Conservation (phyloP, 139 green algal genomes). For the Cymbomonas tetramitiformis region DNA sequence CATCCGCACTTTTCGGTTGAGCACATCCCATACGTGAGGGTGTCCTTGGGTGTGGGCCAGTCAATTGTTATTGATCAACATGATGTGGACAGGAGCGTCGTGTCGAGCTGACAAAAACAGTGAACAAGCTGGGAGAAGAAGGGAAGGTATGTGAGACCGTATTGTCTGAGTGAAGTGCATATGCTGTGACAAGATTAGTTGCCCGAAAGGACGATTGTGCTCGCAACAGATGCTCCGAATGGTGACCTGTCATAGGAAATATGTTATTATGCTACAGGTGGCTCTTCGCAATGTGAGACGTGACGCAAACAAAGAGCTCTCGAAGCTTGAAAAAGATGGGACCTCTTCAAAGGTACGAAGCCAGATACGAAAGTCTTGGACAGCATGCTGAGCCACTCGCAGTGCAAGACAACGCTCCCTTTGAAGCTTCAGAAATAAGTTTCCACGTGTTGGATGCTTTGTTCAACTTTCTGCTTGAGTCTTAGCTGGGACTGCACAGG, state of each 20-base stretch:
- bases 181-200: neutral
- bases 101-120: slow-evolving; percentile 44
- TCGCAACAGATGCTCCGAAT: neutral
- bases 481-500: neutral
- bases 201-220: too few species aligned
- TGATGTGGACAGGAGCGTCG: too few species aligned
- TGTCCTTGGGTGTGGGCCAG: too few species aligned
- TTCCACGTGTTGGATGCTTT: neutral
- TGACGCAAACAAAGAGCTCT: slow-evolving; percentile 69
- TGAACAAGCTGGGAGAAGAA: slow-evolving; percentile 78
- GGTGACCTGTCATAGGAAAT: neutral
- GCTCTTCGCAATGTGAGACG: slow-evolving; percentile 70
- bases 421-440: neutral
- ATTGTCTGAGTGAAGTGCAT: slow-evolving; percentile 23
- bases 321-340: slow-evolving; percentile 49
- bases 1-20: too few species aligned
- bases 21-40: too few species aligned
- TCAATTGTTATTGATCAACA: too few species aligned
- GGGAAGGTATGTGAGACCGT: slow-evolving; percentile 62
- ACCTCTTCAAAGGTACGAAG: slow-evolving; percentile 42
- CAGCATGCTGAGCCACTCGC: slow-evolving; percentile 62
- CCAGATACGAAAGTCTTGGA: slow-evolving; percentile 62
- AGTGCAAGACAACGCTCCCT: neutral
- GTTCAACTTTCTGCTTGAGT: neutral
- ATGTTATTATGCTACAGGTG: slow-evolving; percentile 18